A percentile compares a stretch with the other conserved stretches of the same genome.
Evolutionary conservation across 139 green algal genomes (phyloP).

Genomic region (Nannochloris sp.): DNA sequence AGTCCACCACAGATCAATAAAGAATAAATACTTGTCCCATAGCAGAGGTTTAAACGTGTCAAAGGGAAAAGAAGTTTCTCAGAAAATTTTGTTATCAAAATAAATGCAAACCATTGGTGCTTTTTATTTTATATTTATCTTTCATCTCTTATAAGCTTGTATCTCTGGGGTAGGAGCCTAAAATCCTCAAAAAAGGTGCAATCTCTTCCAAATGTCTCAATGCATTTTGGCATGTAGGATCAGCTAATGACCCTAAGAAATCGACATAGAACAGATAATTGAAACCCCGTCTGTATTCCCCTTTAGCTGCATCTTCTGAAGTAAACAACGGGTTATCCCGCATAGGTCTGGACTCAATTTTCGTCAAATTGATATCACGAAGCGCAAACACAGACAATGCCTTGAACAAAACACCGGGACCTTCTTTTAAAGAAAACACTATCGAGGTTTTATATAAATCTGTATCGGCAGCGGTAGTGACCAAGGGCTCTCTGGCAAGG

Average conservation of each 20-base stretch:
- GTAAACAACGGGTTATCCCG: constrained; percentile 29
- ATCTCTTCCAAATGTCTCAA: constrained; percentile 90
- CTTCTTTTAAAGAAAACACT: constrained; percentile 78
- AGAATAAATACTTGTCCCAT: too few species aligned
- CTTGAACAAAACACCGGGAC: constrained; percentile 92
- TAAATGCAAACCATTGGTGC: background rate
- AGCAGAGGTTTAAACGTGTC: too few species aligned
- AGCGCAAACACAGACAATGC: constrained; percentile 93
- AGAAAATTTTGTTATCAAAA: background rate
- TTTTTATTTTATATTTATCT: constrained; percentile 1
- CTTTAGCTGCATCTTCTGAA: background rate
- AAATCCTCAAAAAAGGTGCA: constrained; percentile 83
- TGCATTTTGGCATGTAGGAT: constrained; percentile 80
- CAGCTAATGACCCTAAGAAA: constrained; percentile 76
- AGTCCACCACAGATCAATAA: too few species aligned
- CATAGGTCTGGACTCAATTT: constrained; percentile 92
- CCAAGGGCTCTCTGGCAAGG: constrained; percentile 81
- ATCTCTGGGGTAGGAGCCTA: constrained; percentile 85
- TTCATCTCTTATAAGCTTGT: constrained; percentile 17
- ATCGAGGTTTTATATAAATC: constrained; percentile 84
- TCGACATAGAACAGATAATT: constrained; percentile 99
- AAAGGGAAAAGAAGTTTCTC: background rate
- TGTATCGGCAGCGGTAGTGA: constrained; percentile 8
- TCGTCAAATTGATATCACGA: constrained; percentile 93
- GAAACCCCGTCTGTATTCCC: constrained; percentile 45